Evolutionary conservation across 352 stramenopile genomes (phyloP), one percentile per base, ranked within the genome.

Genomic region (Pythium periplocum): DNA sequence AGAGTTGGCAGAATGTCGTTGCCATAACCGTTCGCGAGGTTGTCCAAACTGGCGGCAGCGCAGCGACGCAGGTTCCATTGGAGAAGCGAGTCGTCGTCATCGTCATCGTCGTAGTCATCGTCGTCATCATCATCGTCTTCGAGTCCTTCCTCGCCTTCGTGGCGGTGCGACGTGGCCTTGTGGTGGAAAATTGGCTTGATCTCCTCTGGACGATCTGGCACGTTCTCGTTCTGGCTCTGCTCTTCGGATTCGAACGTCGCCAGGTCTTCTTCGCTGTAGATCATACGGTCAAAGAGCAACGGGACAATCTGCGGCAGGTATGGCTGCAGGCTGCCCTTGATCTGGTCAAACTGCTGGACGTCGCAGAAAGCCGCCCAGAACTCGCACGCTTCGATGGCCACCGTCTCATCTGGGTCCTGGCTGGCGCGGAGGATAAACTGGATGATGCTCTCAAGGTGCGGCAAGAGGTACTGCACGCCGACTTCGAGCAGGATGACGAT

Each of bases 41-140:
- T 97, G 75, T 99, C 96, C n/a, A 99, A 69, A 59, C 85, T 96
- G 12, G 93, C 95, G 39, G 95, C 96, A 12, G 92, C 86, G 68
- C 92, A 98, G 54, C 96, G 97, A 62, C 96, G 81, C 46, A 99
- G 68, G 55, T 95, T 98, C 96, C 96, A 99, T 75, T 98, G 80
- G 61, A 97, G 80, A 46, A 97, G 74, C 60, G 96, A 96, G 50
- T 98, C 91, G 61, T 96, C 90, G 51, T 93, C 85, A 38, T 86
- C 77, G 39, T 95, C 86, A 30, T 96, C 84, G n/a, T 95, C 83
- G 46, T 95, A 75, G 17, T 97, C 86, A 11, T 96, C 87, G 3
- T 94, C 87, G 11, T 96, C 90, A 4, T 95, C 84, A 6, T 95
- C 86, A 4, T 96, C 83, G 6, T 94, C 79, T 11, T 72, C 61